Percentiles rank a stretch among this genome's conserved stretches.
These are phyloP conservation scores for Aspergillus caelatus DNA, from an alignment of 2,329 filamentous ascomycete genomes.

Conservation along the genomic window DNA sequence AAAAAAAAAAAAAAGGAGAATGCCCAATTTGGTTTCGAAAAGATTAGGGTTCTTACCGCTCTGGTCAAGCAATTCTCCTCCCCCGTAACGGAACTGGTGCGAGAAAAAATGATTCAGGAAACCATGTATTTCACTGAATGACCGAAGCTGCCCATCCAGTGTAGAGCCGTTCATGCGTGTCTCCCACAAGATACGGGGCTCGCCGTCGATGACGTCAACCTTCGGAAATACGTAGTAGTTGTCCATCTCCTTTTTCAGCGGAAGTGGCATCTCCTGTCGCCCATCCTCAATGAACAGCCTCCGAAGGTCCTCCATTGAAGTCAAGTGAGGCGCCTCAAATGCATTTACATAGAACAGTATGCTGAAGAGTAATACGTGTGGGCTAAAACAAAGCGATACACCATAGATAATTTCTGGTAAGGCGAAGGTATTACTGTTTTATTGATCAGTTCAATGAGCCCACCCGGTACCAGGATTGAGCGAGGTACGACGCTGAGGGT, in stretches of 20 bases:
- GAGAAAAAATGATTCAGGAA: slow-evolving; percentile 25
- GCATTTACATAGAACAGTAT: slow-evolving; percentile 26
- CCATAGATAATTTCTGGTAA: slow-evolving; percentile 23
- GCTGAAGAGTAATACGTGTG: slow-evolving; percentile 24
- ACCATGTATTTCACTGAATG: slow-evolving; percentile 22
- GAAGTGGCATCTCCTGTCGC: slow-evolving; percentile 23
- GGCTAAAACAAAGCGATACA: slow-evolving; percentile 24
- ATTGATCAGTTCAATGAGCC: slow-evolving; percentile 11
- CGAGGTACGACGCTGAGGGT: neutral
- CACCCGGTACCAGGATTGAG: neutral
- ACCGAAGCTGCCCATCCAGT: slow-evolving; percentile 17
- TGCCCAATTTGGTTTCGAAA: neutral
- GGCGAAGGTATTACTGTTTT: slow-evolving; percentile 21
- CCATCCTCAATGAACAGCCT: slow-evolving; percentile 21
- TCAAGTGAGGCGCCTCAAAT: slow-evolving; percentile 24
- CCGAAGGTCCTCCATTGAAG: slow-evolving; percentile 26
- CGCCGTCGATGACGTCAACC: slow-evolving; percentile 16
- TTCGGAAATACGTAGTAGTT: slow-evolving; percentile 29
- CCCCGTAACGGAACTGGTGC: slow-evolving; percentile 26
- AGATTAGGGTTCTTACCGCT: slow-evolving; percentile 20
- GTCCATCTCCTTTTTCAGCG: slow-evolving; percentile 24
- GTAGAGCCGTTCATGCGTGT: slow-evolving; percentile 17
- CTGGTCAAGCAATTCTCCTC: slow-evolving; percentile 23
- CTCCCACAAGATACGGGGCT: slow-evolving; percentile 21
- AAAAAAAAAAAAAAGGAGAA: too few relatives aligned